phyloP scores from a whole-genome alignment of 371 early-diverging fungal genomes.

The Apophysomyces trapeziformis region DNA sequence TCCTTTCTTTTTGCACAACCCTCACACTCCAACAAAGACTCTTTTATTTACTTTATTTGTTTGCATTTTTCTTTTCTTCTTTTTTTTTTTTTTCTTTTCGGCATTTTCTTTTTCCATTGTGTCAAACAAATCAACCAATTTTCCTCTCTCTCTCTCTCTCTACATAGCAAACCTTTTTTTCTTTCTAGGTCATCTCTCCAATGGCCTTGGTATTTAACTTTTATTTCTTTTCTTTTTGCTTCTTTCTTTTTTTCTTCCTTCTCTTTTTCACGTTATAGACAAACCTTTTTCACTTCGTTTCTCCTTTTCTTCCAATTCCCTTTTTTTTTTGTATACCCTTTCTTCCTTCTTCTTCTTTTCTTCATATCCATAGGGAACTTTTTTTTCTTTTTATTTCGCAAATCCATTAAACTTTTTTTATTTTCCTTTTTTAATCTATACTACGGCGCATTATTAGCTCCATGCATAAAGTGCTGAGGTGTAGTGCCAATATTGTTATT shows the following conservation, averaged over 20 bases:
- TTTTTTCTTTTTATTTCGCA: neutral
- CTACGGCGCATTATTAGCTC: neutral
- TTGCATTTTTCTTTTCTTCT: conserved; percentile 13
- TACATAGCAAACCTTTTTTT: neutral
- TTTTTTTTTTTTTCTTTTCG: conserved; percentile 7
- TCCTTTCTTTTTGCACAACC: conserved; percentile 4
- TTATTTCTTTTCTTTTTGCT: conserved; percentile 13
- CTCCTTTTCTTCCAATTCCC: conserved; percentile 4
- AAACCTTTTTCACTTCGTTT: neutral
- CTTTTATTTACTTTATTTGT: conserved; percentile 6
- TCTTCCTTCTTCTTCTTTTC: conserved; percentile 7
- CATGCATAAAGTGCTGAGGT: conserved; percentile 3
- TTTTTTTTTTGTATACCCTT: conserved; percentile 12
- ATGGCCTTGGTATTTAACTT: conserved; percentile 7
- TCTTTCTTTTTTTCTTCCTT: conserved; percentile 10
- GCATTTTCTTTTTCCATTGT: conserved; percentile 5
- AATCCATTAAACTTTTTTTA: neutral
- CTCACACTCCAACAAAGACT: neutral
- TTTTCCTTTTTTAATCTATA: neutral
- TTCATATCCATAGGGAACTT: neutral
- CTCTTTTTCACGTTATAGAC: neutral
- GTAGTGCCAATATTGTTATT: neutral
- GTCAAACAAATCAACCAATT: conserved; percentile 6
- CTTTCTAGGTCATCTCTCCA: neutral
- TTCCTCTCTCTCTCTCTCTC: neutral